Base-by-base conservation (phyloP, 441 rosid genomes). In the Pelargonium cotyledonis region DNA sequence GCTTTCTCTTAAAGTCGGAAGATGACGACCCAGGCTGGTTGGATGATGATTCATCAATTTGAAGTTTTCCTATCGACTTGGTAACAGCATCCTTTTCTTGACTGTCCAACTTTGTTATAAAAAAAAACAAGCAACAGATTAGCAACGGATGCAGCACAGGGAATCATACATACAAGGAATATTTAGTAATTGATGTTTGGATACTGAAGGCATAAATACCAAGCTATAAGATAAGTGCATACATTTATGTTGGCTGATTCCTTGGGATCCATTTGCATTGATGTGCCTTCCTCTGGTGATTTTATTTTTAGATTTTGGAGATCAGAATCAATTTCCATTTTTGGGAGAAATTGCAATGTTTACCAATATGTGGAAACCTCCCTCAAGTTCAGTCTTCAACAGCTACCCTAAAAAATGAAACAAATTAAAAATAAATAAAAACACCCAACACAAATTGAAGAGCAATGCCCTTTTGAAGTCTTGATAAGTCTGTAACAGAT, bases 1-100 rank as follows among this genome's bases (percentile, higher is more conserved):
- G 99, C 79, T 91, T 94, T 80, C 81, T 91, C 88, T 82, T 88
- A 82, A 94, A 89, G 63, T 71, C 77, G 8, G 75, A 31, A 6
- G 86, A 78, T 11, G 90, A 79, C 44, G 74, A 74, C 3, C 68
- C 83, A 69, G 77, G 75, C 51, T 71, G 80, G 44, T 71, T 76
- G 44, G 82, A 70, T 26, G 83, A 63, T 10, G 80, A 67, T 57
- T 83, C 75, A 12, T 70, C 81, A 16, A 90, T 81, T 55, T 79
- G 76, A 66, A 90, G 78, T 63, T 88, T 86, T 71, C 80, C 86
- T 84, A 94, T 72, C n/a, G 93, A 84, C 53, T 80, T 77, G 53
- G 79, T 67, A 71, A 91, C 86, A 70, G 84, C 87, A 69, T 80
- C 86, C 16, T 77, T 89, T 67, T 77, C 89, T 74, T 81, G 75